Percentiles rank a stretch among this genome's conserved stretches.
Evolutionary conservation across 352 stramenopile genomes (phyloP).

Genomic region (Nothophytophthora sp.): DNA sequence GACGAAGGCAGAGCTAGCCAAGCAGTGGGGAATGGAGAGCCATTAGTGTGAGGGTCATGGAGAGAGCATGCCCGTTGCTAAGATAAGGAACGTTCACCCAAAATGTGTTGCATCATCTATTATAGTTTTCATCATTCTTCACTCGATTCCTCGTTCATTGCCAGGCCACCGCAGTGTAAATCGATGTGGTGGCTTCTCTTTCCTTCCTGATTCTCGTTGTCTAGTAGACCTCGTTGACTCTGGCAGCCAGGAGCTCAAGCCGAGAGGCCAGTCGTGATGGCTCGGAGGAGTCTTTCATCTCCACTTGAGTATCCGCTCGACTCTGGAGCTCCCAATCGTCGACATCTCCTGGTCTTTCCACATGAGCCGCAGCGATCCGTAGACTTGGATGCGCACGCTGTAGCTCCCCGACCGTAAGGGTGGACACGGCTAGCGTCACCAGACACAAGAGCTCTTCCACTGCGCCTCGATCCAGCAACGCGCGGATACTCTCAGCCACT

Average conservation of each 20-base stretch:
- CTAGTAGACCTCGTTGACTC: too few species aligned
- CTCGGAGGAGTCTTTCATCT: not conserved
- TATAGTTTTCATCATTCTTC: too few species aligned
- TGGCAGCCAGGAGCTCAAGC: too few species aligned
- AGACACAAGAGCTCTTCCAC: constrained; percentile 23
- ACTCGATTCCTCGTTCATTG: too few species aligned
- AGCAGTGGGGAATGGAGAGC: not conserved
- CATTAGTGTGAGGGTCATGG: too few species aligned
- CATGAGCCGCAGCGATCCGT: constrained; percentile 15
- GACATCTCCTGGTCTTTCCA: constrained; percentile 10
- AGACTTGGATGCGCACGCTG: constrained; percentile 21
- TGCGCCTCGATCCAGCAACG: constrained; percentile 14
- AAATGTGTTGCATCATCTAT: too few species aligned
- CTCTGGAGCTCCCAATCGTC: constrained; percentile 2
- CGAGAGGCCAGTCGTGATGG: not conserved
- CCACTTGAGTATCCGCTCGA: not conserved
- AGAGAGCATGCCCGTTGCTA: too few species aligned
- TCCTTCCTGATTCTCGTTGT: too few species aligned
- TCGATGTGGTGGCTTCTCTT: too few species aligned
- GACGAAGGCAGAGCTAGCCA: not conserved
- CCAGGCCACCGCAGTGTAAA: too few species aligned
- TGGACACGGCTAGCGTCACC: constrained; percentile 18
- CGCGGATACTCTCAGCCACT: constrained; percentile 15
- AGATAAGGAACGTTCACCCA: too few species aligned
- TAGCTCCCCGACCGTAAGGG: constrained; percentile 15